Evolutionary conservation across 108 stramenopile species (phyloP), one percentile per base, ranked within the genome.

Genomic region (Cyclotella sp.): DNA sequence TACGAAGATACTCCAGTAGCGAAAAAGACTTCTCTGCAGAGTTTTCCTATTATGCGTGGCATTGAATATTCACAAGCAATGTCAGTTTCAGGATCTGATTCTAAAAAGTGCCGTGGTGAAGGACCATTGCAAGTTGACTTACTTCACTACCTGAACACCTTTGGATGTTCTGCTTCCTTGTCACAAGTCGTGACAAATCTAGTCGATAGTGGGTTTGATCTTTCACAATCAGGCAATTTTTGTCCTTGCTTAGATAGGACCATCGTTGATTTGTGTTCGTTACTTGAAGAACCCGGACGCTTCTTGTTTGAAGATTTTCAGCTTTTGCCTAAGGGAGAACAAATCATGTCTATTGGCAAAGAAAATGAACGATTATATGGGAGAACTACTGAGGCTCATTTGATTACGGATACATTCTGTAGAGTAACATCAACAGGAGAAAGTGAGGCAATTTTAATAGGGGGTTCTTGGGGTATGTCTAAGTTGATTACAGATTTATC

Each of bases 401-500:
- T 14, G 19, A 21, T 58, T 14, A 13, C 24, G 13, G 22, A 58
- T 58, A 21, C 55, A 21, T 58, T 58, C 9, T 58, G 55, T 26
- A 16, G 55, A 27, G 55, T 58, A 3, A 21, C 24, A 26, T 27
- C 26, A 14, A 58, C 55, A 26, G 55, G 55, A 26, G 24, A 58
- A 58, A 58, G 55, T 9, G 55, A 58, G 22, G 55, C 55, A 58
- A 21, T 58, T 58, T 21, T 58, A 14, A 26, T 58, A 27, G 24
- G 24, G 3, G 55, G 55, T 58, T 58, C 26, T 58, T 21, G 13
- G 55, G 55, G 55, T 58, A 26, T 14, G 55, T 58, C 3, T 58
- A 21, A 5, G 1, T 27, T 58, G 19, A 58, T 5, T 3, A 7
- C 9, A 21, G 22, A 34, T 34, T 34, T 5, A 8, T 26, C 26